phyloP scores from a whole-genome alignment of 192 early-diverging fungal species.

The Backusella tarrabulga region DNA sequence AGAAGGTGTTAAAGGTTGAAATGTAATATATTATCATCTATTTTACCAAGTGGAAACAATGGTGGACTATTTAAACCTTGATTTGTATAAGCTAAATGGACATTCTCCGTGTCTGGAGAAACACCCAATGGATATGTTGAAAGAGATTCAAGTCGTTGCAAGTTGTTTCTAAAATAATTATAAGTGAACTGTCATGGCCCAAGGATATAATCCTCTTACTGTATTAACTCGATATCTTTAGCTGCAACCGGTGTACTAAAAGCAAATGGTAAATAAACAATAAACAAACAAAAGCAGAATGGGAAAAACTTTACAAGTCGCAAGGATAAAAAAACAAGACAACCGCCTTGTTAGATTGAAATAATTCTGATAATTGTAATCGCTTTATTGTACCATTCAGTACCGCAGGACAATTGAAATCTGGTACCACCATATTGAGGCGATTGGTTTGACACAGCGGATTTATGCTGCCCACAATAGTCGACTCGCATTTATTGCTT shows the following conservation, averaged over 20 bases:
- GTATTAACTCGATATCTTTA: conserved; percentile 13
- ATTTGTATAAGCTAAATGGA: conserved; percentile 17
- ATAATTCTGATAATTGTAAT: conserved; percentile 9
- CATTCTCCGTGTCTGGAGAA: conserved; percentile 20
- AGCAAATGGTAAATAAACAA: not conserved
- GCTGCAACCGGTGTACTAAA: conserved; percentile 16
- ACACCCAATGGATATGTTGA: conserved; percentile 11
- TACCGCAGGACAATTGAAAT: conserved; percentile 20
- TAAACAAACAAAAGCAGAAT: not conserved
- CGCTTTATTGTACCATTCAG: not conserved
- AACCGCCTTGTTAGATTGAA: conserved; percentile 4
- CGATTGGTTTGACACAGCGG: conserved; percentile 8
- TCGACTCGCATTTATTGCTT: not conserved
- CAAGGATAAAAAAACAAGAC: conserved; percentile 26
- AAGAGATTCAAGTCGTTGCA: not conserved
- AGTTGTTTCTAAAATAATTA: not conserved
- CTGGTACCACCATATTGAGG: conserved; percentile 5
- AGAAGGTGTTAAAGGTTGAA: not conserved
- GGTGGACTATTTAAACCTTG: not conserved
- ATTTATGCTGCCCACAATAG: not conserved
- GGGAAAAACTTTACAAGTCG: conserved; percentile 13
- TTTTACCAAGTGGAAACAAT: conserved; percentile 21
- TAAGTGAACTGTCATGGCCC: too few species aligned
- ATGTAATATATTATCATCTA: not conserved
- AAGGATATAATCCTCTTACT: not conserved